phyloP scores from a whole-genome alignment of 768 basidiomycete species.

The Mycena pura region DNA sequence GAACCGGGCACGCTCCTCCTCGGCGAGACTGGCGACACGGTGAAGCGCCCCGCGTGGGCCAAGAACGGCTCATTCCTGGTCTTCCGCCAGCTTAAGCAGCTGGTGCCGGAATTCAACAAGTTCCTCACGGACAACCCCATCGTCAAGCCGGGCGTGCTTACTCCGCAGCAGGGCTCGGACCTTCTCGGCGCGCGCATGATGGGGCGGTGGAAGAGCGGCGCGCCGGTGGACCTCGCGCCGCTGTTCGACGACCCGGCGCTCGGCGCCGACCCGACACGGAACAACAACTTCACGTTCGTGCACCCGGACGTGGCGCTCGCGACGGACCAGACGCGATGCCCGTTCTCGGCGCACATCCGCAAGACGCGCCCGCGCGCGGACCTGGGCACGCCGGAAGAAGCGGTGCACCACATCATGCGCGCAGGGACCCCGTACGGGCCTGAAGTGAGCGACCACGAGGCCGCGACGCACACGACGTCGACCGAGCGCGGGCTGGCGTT shows the following conservation, averaged over 20 bases:
- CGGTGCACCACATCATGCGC: too few relatives aligned
- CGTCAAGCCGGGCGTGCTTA: slow-evolving; percentile 41
- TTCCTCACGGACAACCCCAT: slow-evolving; percentile 52
- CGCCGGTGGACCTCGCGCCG: slow-evolving; percentile 14
- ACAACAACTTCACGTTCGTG: slow-evolving; percentile 16
- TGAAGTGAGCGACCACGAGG: too few relatives aligned
- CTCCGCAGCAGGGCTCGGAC: slow-evolving; percentile 48
- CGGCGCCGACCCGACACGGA: slow-evolving; percentile 13
- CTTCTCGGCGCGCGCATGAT: slow-evolving; percentile 59
- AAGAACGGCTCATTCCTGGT: slow-evolving; percentile 42
- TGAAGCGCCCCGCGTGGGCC: slow-evolving; percentile 29
- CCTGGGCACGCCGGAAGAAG: too few relatives aligned
- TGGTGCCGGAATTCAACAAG: slow-evolving; percentile 43
- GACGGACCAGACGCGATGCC: too few relatives aligned
- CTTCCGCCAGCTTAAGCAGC: slow-evolving; percentile 32
- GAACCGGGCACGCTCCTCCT: slow-evolving; percentile 24
- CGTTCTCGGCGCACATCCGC: too few relatives aligned
- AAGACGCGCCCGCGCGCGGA: too few relatives aligned
- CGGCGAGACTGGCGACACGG: slow-evolving; percentile 33
- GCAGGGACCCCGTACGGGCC: too few relatives aligned
- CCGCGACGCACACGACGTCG: too few relatives aligned
- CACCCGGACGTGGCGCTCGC: neutral
- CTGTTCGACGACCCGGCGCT: slow-evolving; percentile 10
- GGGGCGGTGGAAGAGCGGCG: slow-evolving; percentile 60
- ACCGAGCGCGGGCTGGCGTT: too few relatives aligned